Percentiles rank a stretch among this genome's conserved stretches.
Evolutionary conservation across 495 filamentous ascomycete species (phyloP).

Genomic region (Hypoxylon trugodes): DNA sequence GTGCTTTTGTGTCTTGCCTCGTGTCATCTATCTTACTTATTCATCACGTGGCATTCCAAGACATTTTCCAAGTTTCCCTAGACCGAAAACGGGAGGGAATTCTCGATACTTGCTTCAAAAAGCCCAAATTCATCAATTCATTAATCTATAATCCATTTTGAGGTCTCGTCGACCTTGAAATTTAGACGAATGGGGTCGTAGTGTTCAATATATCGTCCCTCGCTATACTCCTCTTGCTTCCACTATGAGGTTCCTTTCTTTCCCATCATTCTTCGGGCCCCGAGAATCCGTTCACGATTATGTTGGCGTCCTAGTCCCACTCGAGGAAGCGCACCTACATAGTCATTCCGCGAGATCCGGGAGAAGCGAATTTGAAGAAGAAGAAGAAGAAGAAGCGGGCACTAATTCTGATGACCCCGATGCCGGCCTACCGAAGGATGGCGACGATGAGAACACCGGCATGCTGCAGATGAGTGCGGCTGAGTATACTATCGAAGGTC

Average conservation of each 20-base stretch:
- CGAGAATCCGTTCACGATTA: slow-evolving; percentile 54
- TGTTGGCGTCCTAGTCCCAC: slow-evolving; percentile 54
- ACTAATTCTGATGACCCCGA: slow-evolving; percentile 32
- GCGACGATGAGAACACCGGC: slow-evolving; percentile 48
- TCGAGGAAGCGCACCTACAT: slow-evolving; percentile 58
- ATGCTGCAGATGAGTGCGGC: slow-evolving; percentile 53
- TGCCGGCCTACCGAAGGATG: slow-evolving; percentile 37
- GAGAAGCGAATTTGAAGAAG: slow-evolving; percentile 47
- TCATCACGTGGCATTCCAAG: slow-evolving; percentile 38
- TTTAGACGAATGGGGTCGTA: slow-evolving; percentile 19
- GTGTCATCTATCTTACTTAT: slow-evolving; percentile 20
- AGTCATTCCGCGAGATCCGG: slow-evolving; percentile 52
- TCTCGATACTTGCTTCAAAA: not conserved
- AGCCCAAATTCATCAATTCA: slow-evolving; percentile 4
- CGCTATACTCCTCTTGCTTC: not conserved
- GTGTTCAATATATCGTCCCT: slow-evolving; percentile 11
- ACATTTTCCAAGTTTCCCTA: slow-evolving; percentile 14
- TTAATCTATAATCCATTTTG: not conserved
- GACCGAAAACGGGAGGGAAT: slow-evolving; percentile 21
- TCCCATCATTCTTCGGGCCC: slow-evolving; percentile 34
- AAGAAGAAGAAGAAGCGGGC: too few relatives aligned
- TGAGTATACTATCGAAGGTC: slow-evolving; percentile 61
- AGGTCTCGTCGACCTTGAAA: not conserved
- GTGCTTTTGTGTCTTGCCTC: slow-evolving; percentile 5
- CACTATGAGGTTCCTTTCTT: slow-evolving; percentile 38